Conservation (phyloP, 169 alveolate genomes). For the Plasmodium coatneyi region DNA sequence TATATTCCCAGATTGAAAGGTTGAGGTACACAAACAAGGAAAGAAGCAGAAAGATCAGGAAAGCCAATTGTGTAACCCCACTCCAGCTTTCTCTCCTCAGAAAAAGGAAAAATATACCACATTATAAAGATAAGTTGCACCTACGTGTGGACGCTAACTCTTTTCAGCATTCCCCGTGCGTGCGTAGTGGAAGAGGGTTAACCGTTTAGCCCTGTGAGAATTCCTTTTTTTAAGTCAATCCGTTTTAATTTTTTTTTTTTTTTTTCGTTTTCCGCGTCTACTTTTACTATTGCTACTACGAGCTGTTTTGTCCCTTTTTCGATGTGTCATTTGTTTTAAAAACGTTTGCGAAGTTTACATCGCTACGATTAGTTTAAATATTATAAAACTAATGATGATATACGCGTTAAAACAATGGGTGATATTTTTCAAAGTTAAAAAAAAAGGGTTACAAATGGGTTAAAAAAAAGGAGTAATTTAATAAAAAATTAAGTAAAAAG, state of each 20-base stretch:
- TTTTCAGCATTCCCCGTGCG: neutral
- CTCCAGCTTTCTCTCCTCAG: neutral
- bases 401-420: conserved; percentile 10
- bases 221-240: neutral
- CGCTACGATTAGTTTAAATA: neutral
- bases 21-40: neutral
- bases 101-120: neutral
- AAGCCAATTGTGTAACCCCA: neutral
- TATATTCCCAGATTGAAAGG: conserved; percentile 2
- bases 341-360: neutral
- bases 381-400: neutral
- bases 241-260: neutral
- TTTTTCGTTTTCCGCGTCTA: neutral
- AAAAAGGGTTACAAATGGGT: conserved; percentile 9
- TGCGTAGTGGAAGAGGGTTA: neutral
- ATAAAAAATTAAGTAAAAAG: neutral
- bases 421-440: neutral
- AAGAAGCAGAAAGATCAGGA: neutral
- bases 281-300: neutral
- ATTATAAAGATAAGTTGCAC: neutral
- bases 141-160: neutral
- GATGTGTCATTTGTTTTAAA: neutral
- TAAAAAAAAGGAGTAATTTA: neutral
- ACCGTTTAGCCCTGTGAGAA: neutral
- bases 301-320: neutral